A percentile compares a stretch with the other conserved stretches of the same genome.
Conservation (phyloP, 306 rosid species). For the Vigna hirtella region DNA sequence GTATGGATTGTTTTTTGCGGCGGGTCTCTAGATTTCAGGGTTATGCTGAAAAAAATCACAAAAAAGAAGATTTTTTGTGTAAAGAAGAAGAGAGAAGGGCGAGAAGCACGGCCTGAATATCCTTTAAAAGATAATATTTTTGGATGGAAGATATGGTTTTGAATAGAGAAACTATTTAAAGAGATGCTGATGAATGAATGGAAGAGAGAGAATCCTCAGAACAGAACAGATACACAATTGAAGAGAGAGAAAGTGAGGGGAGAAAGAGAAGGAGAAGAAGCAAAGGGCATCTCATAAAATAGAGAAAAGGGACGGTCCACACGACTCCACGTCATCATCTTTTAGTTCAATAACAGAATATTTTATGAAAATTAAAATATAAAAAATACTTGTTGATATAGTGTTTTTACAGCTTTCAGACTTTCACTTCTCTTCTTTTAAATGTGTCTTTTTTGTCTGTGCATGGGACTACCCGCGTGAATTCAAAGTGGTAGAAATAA, state of each 20-base stretch:
- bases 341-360: background rate
- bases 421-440: background rate
- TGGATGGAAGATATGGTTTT: conserved; percentile 48
- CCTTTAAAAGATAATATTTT: conserved; percentile 41
- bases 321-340: conserved; percentile 57
- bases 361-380: background rate
- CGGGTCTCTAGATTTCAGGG: conserved; percentile 55
- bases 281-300: conserved; percentile 53
- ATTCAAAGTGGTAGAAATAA: conserved; percentile 30
- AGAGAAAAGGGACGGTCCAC: conserved; percentile 60
- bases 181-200: conserved; percentile 40
- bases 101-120: conserved; percentile 36
- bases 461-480: background rate
- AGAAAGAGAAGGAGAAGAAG: conserved; percentile 25
- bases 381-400: background rate
- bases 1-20: conserved; percentile 40
- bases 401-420: background rate
- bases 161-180: conserved; percentile 53
- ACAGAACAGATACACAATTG: conserved; percentile 1
- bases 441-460: background rate
- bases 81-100: conserved; percentile 25
- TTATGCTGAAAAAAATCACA: conserved; percentile 26
- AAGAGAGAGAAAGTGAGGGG: conserved; percentile 28
- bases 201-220: conserved; percentile 33
- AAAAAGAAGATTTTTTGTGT: conserved; percentile 33